A percentile compares a stretch with the other conserved stretches of the same genome.
phyloP scores from a whole-genome alignment of 768 basidiomycete genomes.

The Asterophora lycoperdoides region DNA sequence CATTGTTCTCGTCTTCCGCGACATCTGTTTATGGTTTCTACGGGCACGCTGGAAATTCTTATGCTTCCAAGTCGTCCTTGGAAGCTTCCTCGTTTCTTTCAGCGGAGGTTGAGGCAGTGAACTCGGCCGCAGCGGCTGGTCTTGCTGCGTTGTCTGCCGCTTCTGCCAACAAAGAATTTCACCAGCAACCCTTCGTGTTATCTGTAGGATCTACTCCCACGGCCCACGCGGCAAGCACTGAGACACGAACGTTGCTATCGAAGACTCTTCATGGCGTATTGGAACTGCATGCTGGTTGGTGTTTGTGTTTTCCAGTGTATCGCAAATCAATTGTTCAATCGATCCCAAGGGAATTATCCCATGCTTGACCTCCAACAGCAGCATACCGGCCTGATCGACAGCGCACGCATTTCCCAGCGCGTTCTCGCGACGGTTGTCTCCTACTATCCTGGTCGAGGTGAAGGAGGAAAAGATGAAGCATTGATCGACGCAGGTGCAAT shows the following conservation, averaged over 20 bases:
- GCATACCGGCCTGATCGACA: slow-evolving; percentile 62
- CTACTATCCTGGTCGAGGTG: slow-evolving; percentile 69
- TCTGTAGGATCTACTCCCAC: slow-evolving; percentile 88
- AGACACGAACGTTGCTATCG: slow-evolving; percentile 40
- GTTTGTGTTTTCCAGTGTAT: background rate
- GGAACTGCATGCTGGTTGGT: slow-evolving; percentile 72
- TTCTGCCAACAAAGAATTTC: slow-evolving; percentile 26
- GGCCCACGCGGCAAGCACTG: slow-evolving; percentile 69
- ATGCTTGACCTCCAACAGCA: slow-evolving; percentile 83
- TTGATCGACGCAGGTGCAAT: slow-evolving; percentile 80
- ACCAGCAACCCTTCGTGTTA: slow-evolving; percentile 56
- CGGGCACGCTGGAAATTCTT: slow-evolving; percentile 73
- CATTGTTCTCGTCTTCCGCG: slow-evolving; percentile 47
- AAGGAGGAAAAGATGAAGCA: slow-evolving; percentile 62
- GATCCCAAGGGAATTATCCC: slow-evolving; percentile 66
- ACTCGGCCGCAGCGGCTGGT: slow-evolving; percentile 56
- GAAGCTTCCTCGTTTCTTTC: slow-evolving; percentile 66
- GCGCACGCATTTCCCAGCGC: slow-evolving; percentile 54
- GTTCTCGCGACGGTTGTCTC: slow-evolving; percentile 75
- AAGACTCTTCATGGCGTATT: slow-evolving; percentile 53
- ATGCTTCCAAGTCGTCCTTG: slow-evolving; percentile 64
- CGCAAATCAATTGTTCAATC: background rate
- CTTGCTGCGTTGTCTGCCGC: slow-evolving; percentile 40
- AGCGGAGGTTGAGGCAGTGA: slow-evolving; percentile 66
- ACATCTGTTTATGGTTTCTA: slow-evolving; percentile 81